Conservation (phyloP, 2,329 filamentous ascomycete species). For the Fusarium equiseti region DNA sequence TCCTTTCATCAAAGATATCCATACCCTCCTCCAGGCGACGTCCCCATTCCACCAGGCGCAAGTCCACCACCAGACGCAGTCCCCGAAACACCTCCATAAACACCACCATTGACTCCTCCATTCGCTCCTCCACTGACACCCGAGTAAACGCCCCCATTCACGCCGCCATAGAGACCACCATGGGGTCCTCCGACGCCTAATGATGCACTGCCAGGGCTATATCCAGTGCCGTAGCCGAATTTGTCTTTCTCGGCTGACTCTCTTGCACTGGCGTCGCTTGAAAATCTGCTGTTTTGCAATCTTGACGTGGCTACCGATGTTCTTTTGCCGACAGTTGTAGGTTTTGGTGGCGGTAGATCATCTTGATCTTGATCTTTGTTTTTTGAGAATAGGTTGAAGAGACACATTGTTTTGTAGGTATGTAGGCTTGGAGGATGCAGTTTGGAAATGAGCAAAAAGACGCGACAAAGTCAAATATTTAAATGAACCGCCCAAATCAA, state of each 20-base stretch:
- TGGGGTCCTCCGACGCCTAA: conserved; percentile 18
- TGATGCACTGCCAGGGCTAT: conserved; percentile 17
- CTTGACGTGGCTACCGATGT: conserved; percentile 33
- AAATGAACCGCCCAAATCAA: not conserved
- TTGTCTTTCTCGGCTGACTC: conserved; percentile 7
- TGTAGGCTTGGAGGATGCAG: not conserved
- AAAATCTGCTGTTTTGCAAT: conserved; percentile 25
- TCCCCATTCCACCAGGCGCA: conserved; percentile 20
- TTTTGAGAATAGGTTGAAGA: conserved; percentile 36
- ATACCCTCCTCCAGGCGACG: conserved; percentile 28
- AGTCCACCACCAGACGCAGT: conserved; percentile 23
- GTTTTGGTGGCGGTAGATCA: conserved; percentile 14
- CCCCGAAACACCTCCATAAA: conserved; percentile 34
- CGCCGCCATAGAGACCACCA: conserved; percentile 27
- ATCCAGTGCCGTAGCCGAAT: conserved; percentile 9
- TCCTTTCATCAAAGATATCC: conserved; percentile 3
- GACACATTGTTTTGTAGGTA: conserved; percentile 15
- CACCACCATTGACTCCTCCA: conserved; percentile 26
- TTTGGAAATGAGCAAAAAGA: not conserved
- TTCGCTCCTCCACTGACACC: conserved; percentile 26
- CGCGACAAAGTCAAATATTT: not conserved
- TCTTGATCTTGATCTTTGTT: conserved; percentile 8
- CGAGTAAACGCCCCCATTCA: conserved; percentile 29
- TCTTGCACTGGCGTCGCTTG: conserved; percentile 15
- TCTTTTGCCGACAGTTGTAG: conserved; percentile 21